phyloP scores from a whole-genome alignment of 306 rosid genomes.

The Nissolia schottii region DNA sequence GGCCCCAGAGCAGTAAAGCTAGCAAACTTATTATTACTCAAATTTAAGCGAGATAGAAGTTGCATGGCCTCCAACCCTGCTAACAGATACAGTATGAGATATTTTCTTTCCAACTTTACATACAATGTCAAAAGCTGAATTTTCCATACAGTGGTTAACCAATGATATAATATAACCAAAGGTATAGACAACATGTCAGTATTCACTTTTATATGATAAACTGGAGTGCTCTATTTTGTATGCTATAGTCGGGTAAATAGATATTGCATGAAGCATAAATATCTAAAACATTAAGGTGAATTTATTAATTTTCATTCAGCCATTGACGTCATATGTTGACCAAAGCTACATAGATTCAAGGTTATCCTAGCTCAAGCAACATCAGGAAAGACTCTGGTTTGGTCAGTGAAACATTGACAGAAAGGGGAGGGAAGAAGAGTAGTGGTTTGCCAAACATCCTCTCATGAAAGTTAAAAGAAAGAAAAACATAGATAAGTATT shows the following conservation, averaged over 20 bases:
- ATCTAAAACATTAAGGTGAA: not conserved
- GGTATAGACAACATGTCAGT: not conserved
- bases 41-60: constrained; percentile 71
- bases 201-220: not conserved
- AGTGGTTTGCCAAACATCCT: not conserved
- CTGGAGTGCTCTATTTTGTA: not conserved
- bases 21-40: constrained; percentile 63
- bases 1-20: constrained; percentile 72
- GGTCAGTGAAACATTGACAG: not conserved
- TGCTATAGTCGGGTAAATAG: not conserved
- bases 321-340: not conserved
- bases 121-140: constrained; percentile 1
- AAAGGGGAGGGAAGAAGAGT: not conserved
- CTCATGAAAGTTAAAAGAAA: not conserved
- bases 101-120: not conserved
- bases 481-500: not conserved
- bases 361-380: too few species aligned
- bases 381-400: not conserved
- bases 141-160: not conserved
- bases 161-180: not conserved
- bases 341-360: constrained; percentile 4
- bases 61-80: constrained; percentile 92
- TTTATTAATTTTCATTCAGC: constrained; percentile 14
- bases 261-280: not conserved
- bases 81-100: constrained; percentile 25